Conservation (phyloP, 768 basidiomycete genomes). For the Pholiota molesta region DNA sequence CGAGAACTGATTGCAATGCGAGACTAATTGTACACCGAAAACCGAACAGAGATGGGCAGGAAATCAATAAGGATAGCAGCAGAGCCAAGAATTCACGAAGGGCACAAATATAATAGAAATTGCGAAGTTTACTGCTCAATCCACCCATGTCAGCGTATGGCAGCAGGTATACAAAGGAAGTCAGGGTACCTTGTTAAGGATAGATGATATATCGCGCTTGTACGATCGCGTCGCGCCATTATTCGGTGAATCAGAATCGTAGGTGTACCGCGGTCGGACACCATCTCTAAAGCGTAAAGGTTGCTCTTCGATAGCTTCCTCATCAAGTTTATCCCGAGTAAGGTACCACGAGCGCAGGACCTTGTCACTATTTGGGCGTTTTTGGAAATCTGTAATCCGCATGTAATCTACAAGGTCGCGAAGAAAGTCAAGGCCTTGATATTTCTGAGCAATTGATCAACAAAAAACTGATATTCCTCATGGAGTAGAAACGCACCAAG, state of each 20-base stretch:
- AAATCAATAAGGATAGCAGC: not conserved
- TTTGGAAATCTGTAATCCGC: slow-evolving; percentile 24
- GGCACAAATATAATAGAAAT: not conserved
- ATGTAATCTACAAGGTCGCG: slow-evolving; percentile 27
- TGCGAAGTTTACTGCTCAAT: not conserved
- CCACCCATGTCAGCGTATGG: not conserved
- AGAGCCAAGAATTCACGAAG: not conserved
- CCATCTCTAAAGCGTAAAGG: slow-evolving; percentile 12
- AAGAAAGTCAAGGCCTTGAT: slow-evolving; percentile 30
- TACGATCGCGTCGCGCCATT: slow-evolving; percentile 19
- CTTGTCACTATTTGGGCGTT: slow-evolving; percentile 26
- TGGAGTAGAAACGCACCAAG: slow-evolving; percentile 18
- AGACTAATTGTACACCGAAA: too few relatives aligned
- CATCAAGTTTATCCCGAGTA: slow-evolving; percentile 19
- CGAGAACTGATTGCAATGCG: not conserved
- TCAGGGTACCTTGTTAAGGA: slow-evolving; percentile 20
- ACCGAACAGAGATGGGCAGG: not conserved
- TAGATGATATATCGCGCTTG: slow-evolving; percentile 28
- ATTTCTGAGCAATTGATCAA: slow-evolving; percentile 19
- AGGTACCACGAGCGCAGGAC: slow-evolving; percentile 29
- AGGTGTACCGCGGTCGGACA: slow-evolving; percentile 9
- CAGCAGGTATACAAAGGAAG: not conserved
- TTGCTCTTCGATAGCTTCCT: slow-evolving; percentile 17
- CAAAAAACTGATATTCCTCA: not conserved
- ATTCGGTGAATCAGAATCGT: slow-evolving; percentile 14